Conservation (phyloP, 257 asterid species). For the Gardenia jasminoides region DNA sequence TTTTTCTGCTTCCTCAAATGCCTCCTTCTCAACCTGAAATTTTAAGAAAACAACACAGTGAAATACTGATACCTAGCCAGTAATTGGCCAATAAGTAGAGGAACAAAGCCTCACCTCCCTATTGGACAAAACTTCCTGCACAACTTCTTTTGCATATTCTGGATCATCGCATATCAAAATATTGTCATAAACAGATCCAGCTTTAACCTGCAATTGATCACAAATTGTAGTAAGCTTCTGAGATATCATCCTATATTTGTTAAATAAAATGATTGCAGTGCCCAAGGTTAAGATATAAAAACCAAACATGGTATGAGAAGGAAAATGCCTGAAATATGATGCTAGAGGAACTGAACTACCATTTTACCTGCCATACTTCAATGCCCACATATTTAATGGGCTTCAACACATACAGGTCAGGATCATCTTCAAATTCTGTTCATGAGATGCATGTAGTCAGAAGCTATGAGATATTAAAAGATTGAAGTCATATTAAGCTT, state of each 20-base stretch:
- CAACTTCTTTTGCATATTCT: constrained; percentile 67
- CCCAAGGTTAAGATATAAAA: not conserved
- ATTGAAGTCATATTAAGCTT: not conserved
- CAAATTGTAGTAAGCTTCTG: constrained; percentile 13
- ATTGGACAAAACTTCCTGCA: constrained; percentile 69
- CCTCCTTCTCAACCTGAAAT: constrained; percentile 68
- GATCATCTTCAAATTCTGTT: constrained; percentile 86
- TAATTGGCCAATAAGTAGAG: constrained; percentile 15
- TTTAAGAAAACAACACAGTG: constrained; percentile 19
- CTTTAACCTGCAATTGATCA: constrained; percentile 63
- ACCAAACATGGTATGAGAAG: not conserved
- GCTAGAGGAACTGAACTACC: not conserved
- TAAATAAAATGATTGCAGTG: not conserved
- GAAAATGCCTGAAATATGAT: not conserved
- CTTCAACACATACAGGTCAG: constrained; percentile 81
- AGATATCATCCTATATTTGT: not conserved
- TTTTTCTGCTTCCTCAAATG: constrained; percentile 82
- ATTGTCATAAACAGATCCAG: constrained; percentile 81
- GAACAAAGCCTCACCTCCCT: constrained; percentile 57
- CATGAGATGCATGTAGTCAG: constrained; percentile 2
- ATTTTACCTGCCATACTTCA: constrained; percentile 85
- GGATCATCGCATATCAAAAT: constrained; percentile 79
- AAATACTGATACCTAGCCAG: not conserved
- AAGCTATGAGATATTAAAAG: not conserved
- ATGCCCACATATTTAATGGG: constrained; percentile 83